These are phyloP conservation scores for Fusarium penzigii DNA, from an alignment of 2,329 filamentous ascomycete genomes.

Conservation along the genomic window DNA sequence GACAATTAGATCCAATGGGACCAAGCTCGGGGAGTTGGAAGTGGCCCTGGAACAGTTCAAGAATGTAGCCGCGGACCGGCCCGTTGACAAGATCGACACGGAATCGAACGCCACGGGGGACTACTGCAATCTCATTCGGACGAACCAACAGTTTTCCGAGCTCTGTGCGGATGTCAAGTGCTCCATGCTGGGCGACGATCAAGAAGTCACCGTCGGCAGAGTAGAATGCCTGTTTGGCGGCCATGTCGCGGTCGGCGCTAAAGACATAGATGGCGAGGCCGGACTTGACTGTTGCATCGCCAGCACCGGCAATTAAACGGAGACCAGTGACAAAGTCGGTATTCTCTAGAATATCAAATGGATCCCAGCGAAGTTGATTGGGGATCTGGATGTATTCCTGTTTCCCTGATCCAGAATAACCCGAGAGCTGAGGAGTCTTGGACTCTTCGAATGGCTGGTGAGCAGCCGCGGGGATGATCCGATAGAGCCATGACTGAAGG, in stretches of 20 bases:
- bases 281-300: constrained; percentile 75
- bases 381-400: constrained; percentile 46
- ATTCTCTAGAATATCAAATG: constrained; percentile 68
- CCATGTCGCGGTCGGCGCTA: constrained; percentile 76
- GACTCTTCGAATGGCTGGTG: constrained; percentile 50
- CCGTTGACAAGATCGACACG: constrained; percentile 63
- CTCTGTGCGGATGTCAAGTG: constrained; percentile 75
- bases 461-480: constrained; percentile 63
- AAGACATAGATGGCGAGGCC: constrained; percentile 82
- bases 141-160: constrained; percentile 72
- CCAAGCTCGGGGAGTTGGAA: constrained; percentile 71
- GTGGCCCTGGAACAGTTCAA: constrained; percentile 73
- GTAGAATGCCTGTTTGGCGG: constrained; percentile 71
- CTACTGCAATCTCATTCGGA: constrained; percentile 74
- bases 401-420: constrained; percentile 18
- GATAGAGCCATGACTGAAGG: constrained; percentile 71
- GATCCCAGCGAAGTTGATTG: constrained; percentile 83
- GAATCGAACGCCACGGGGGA: constrained; percentile 73
- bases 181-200: constrained; percentile 73
- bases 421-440: neutral
- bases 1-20: constrained; percentile 70
- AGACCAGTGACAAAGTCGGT: constrained; percentile 58
- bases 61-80: constrained; percentile 69
- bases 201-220: constrained; percentile 80
- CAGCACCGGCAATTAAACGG: constrained; percentile 74